Percentiles rank a stretch among this genome's conserved stretches.
These are phyloP conservation scores for Lactarius akahatsu DNA, from an alignment of 768 basidiomycete species.

Conservation along the genomic window DNA sequence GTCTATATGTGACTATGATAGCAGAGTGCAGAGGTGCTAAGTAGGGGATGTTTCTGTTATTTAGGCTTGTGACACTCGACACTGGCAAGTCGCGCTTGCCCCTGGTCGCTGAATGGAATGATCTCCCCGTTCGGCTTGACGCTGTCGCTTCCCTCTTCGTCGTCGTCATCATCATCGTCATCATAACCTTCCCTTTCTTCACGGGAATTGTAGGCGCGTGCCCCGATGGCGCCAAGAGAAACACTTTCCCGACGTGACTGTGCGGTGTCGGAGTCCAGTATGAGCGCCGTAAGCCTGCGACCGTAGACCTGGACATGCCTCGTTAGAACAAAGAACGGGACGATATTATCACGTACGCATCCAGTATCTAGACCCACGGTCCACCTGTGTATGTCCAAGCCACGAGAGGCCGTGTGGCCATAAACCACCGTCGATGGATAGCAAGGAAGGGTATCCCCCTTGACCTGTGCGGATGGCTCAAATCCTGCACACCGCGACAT, in stretches of 20 bases:
- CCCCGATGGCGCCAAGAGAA: neutral
- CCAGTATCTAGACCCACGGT: conserved; percentile 84
- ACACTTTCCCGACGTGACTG: neutral
- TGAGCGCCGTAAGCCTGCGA: conserved; percentile 59
- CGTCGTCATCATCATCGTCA: conserved; percentile 28
- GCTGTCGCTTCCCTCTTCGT: conserved; percentile 31
- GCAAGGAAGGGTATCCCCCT: conserved; percentile 49
- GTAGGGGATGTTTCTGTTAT: neutral
- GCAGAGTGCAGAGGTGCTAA: neutral
- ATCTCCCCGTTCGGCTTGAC: conserved; percentile 26
- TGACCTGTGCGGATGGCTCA: conserved; percentile 29
- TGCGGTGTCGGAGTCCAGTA: conserved; percentile 43
- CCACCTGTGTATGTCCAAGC: conserved; percentile 81
- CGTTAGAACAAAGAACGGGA: conserved; percentile 12
- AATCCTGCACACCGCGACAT: conserved; percentile 61
- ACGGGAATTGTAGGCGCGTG: neutral
- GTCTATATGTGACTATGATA: neutral
- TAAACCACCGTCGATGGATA: conserved; percentile 79
- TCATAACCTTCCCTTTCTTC: neutral
- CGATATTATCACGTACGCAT: conserved; percentile 54
- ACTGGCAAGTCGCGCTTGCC: conserved; percentile 48
- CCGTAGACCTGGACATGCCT: conserved; percentile 50
- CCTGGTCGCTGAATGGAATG: conserved; percentile 58
- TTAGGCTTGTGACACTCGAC: conserved; percentile 44
- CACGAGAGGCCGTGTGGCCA: conserved; percentile 79